Percentiles rank a stretch among this genome's conserved stretches.
These are phyloP conservation scores for Rhizoclosmatium globosum DNA, from an alignment of 192 early-diverging fungal species.

Conservation along the genomic window DNA sequence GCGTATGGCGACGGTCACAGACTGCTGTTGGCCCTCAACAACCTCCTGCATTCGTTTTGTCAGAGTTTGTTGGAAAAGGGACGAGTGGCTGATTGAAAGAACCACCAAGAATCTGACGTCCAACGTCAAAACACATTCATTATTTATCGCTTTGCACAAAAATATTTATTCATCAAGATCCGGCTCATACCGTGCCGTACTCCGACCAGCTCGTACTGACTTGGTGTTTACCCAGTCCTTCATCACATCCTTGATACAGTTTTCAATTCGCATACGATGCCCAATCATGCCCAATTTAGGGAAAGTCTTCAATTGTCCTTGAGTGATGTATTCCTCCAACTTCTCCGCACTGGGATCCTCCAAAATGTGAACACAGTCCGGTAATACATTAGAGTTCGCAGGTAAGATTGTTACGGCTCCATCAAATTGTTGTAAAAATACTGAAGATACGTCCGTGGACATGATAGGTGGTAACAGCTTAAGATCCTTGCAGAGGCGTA, in stretches of 20 bases:
- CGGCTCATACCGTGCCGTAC: too few species aligned
- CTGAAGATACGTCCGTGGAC: slow-evolving; percentile 79
- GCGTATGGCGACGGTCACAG: slow-evolving; percentile 29
- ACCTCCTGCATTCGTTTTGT: background rate
- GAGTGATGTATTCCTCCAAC: slow-evolving; percentile 63
- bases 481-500: slow-evolving; percentile 80
- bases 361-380: slow-evolving; percentile 71
- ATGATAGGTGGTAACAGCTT: slow-evolving; percentile 79
- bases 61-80: too few species aligned
- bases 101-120: too few species aligned
- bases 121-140: too few species aligned
- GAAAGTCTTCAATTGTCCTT: slow-evolving; percentile 72
- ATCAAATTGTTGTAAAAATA: slow-evolving; percentile 92
- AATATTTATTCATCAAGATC: too few species aligned
- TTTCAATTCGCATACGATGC: slow-evolving; percentile 79
- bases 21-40: background rate
- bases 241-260: slow-evolving; percentile 60
- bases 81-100: too few species aligned
- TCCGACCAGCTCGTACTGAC: too few species aligned
- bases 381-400: slow-evolving; percentile 63
- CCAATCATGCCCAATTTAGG: slow-evolving; percentile 82
- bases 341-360: slow-evolving; percentile 68
- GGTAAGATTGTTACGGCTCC: slow-evolving; percentile 85
- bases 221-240: too few species aligned
- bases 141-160: too few species aligned